Evolutionary conservation across 2,329 filamentous ascomycete genomes (phyloP).

Genomic region (Diaporthe velutina): DNA sequence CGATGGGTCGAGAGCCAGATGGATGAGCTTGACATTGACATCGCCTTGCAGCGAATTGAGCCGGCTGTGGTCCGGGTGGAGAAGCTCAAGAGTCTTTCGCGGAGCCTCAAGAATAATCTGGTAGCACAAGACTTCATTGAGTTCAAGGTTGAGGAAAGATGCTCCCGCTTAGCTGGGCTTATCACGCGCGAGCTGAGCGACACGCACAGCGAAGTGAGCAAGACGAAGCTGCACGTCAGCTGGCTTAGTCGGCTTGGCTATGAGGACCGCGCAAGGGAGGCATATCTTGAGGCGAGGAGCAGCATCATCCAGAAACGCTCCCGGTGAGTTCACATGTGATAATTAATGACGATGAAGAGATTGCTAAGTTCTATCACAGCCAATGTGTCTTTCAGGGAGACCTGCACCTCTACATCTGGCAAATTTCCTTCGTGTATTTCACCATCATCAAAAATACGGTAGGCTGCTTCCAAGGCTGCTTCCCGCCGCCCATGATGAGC

Average conservation of each 20-base stretch:
- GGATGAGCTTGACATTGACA: slow-evolving; percentile 95
- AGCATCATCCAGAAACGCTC: slow-evolving; percentile 84
- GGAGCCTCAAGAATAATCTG: slow-evolving; percentile 84
- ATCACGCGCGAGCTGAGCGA: slow-evolving; percentile 83
- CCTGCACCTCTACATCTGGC: slow-evolving; percentile 92
- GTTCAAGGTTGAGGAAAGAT: slow-evolving; percentile 90
- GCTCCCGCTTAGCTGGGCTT: slow-evolving; percentile 80
- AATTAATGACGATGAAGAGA: slow-evolving; percentile 38
- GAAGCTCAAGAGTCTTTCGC: slow-evolving; percentile 83
- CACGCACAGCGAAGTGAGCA: slow-evolving; percentile 80
- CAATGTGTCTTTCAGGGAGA: slow-evolving; percentile 97
- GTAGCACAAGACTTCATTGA: slow-evolving; percentile 93
- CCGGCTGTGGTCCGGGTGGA: slow-evolving; percentile 87
- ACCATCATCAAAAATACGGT: slow-evolving; percentile 94
- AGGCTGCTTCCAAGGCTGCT: slow-evolving; percentile 87
- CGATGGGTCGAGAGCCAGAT: slow-evolving; percentile 96
- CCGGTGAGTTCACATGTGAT: slow-evolving; percentile 67
- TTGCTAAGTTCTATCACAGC: slow-evolving; percentile 60
- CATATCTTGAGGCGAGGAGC: slow-evolving; percentile 84
- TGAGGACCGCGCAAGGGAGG: slow-evolving; percentile 88
- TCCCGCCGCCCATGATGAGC: slow-evolving; percentile 88
- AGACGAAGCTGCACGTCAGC: slow-evolving; percentile 83
- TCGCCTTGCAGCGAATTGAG: slow-evolving; percentile 91
- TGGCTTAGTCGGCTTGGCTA: slow-evolving; percentile 91
- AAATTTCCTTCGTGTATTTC: slow-evolving; percentile 96